Conservation (phyloP, 225 moss, liverwort and hornwort genomes). For the Thuidium tamariscinum region DNA sequence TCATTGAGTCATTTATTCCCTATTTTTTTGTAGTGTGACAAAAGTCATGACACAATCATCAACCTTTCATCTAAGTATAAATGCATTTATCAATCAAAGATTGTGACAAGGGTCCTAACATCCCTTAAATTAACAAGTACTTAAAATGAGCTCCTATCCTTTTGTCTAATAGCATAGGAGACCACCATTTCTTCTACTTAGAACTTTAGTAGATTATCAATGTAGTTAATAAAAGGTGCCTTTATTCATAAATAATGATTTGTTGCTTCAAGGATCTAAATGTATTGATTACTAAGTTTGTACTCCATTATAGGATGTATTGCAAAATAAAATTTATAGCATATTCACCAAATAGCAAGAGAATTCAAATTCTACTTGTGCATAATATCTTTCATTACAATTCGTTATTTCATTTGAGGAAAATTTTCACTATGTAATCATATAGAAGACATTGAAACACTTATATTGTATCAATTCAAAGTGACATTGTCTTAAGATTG, state of each 20-base stretch:
- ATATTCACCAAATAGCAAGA: neutral
- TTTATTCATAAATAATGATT: neutral
- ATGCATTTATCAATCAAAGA: too few species aligned
- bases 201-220: neutral
- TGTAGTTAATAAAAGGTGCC: rapidly evolving
- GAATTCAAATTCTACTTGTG: neutral
- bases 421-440: neutral
- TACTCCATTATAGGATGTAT: too few species aligned
- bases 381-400: neutral
- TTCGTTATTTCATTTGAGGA: rapidly evolving
- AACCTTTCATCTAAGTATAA: too few species aligned
- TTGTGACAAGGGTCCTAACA: too few species aligned
- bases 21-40: too few species aligned
- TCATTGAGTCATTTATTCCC: too few species aligned
- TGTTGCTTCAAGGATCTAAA: neutral
- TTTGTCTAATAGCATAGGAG: rapidly evolving
- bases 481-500: too few species aligned
- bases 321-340: too few species aligned
- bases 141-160: neutral
- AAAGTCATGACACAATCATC: too few species aligned
- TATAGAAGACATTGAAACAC: rapidly evolving
- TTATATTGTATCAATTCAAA: neutral
- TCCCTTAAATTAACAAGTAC: neutral
- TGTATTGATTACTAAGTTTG: neutral
- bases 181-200: neutral